Evolutionary conservation across 2,329 filamentous ascomycete genomes (phyloP).

Genomic region (Stemphylium lycopersici): DNA sequence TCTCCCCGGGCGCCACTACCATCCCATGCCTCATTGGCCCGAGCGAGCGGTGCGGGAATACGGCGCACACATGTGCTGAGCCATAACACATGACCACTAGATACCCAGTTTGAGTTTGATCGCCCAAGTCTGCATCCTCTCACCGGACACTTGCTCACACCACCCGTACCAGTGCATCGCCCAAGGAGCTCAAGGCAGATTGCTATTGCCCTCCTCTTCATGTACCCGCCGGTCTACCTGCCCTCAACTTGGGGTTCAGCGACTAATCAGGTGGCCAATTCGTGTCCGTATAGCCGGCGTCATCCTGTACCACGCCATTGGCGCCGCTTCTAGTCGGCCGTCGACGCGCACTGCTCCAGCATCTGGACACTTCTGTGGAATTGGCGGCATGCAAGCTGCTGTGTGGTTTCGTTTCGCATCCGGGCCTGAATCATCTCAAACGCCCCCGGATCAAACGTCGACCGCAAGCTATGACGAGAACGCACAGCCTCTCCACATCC

Average conservation of each 20-base stretch:
- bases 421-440: neutral
- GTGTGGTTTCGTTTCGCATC: too few relatives aligned
- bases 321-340: constrained; percentile 8
- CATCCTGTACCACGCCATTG: constrained; percentile 21
- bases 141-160: constrained; percentile 14
- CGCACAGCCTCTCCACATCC: constrained; percentile 18
- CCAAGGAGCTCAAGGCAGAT: constrained; percentile 14
- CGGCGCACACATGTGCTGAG: neutral
- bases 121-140: constrained; percentile 7
- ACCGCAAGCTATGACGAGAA: constrained; percentile 1
- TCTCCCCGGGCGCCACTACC: neutral
- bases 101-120: neutral
- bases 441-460: neutral
- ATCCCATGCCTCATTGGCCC: neutral
- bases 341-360: constrained; percentile 6
- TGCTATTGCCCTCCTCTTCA: neutral
- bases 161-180: neutral
- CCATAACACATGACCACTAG: neutral
- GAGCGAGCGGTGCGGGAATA: neutral
- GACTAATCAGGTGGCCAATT: constrained; percentile 22
- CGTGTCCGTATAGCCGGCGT: constrained; percentile 22
- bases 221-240: neutral
- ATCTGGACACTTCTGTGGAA: neutral
- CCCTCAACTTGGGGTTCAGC: constrained; percentile 21
- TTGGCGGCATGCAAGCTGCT: neutral